Percentiles rank a stretch among this genome's conserved stretches.
Evolutionary conservation across 768 basidiomycete species (phyloP).

Genomic region (Sporobolomyces pararoseus): DNA sequence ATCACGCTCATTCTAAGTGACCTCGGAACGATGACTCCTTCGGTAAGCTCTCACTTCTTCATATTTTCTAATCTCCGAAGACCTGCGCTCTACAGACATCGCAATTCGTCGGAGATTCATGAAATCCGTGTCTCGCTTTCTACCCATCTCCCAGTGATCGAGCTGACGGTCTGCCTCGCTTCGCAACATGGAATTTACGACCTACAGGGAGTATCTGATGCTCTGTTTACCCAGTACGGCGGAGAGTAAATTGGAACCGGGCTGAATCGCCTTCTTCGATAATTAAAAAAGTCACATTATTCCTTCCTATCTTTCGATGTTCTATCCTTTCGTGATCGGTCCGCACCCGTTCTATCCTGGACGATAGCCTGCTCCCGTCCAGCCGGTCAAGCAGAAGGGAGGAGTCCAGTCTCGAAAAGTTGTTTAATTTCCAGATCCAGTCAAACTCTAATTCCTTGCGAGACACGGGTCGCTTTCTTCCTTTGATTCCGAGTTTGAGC

Average conservation of each 20-base stretch:
- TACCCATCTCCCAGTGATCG: too few species aligned
- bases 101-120: neutral
- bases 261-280: too few species aligned
- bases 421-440: neutral
- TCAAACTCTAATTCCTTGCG: neutral
- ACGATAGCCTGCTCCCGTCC: too few species aligned
- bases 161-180: too few species aligned
- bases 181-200: too few species aligned
- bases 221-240: slow-evolving; percentile 22
- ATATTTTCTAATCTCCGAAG: neutral
- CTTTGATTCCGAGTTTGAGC: neutral
- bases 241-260: slow-evolving; percentile 6
- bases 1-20: slow-evolving; percentile 84
- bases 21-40: slow-evolving; percentile 76
- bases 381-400: too few species aligned
- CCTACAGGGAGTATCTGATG: slow-evolving; percentile 34
- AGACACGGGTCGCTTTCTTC: too few species aligned
- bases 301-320: too few species aligned
- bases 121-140: too few species aligned
- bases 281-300: neutral
- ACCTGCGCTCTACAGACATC: neutral
- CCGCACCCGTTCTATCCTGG: too few species aligned
- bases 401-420: too few species aligned
- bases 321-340: too few species aligned
- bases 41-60: slow-evolving; percentile 24